Percentiles rank a stretch among this genome's conserved stretches.
phyloP scores from a whole-genome alignment of 1,284 basidiomycete genomes.

The Apiotrichum porosum region DNA sequence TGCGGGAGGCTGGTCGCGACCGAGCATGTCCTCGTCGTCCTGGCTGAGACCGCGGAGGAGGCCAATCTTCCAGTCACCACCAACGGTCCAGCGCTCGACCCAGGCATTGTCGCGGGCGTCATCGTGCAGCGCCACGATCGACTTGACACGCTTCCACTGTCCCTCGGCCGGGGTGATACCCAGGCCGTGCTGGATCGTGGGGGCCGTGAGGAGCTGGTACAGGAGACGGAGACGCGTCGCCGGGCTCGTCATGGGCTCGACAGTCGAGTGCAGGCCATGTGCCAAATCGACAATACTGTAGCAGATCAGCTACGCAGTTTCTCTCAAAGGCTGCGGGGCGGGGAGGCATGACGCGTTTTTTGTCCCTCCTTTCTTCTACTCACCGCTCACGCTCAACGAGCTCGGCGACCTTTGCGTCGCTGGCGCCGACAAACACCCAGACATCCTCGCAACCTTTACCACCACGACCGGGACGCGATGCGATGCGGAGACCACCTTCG shows the following conservation, averaged over 20 bases:
- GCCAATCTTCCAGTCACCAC: constrained; percentile 54
- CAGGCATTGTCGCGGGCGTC: constrained; percentile 55
- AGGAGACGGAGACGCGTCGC: constrained; percentile 64
- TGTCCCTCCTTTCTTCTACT: no score
- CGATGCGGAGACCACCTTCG: constrained; percentile 38
- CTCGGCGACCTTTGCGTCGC: constrained; percentile 58
- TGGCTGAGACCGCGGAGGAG: constrained; percentile 53
- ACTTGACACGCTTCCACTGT: constrained; percentile 73
- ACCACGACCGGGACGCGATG: constrained; percentile 24
- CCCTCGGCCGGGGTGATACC: constrained; percentile 66
- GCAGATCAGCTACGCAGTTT: no score
- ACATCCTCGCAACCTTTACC: constrained; percentile 60
- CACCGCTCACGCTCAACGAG: constrained; percentile 72
- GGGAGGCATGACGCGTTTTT: no score
- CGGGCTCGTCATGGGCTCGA: constrained; percentile 57
- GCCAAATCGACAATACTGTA: constrained; percentile 25
- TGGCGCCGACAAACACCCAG: constrained; percentile 72
- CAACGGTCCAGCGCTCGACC: constrained; percentile 40
- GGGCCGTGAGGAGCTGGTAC: constrained; percentile 67
- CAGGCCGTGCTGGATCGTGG: constrained; percentile 65
- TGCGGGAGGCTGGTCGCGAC: constrained; percentile 64
- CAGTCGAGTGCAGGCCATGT: constrained; percentile 58
- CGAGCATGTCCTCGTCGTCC: constrained; percentile 50
- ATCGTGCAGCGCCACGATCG: constrained; percentile 78
- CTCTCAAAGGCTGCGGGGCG: no score